phyloP scores from a whole-genome alignment of 1,139 yeast genomes.

The Pichia sp. region DNA sequence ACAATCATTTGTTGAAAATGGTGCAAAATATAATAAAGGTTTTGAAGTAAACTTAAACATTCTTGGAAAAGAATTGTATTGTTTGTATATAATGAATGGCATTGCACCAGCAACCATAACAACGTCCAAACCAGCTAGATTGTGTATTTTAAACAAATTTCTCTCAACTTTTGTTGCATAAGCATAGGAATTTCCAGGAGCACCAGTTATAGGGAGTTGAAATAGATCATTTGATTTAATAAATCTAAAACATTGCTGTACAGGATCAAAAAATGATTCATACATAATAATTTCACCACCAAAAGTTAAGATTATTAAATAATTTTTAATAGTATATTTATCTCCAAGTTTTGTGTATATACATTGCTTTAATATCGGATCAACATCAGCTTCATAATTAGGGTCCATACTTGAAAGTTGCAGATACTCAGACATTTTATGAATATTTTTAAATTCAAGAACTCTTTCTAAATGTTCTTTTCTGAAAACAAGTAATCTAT shows the following conservation, averaged over 20 bases:
- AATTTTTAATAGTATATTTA: constrained; percentile 42
- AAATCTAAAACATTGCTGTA: constrained; percentile 41
- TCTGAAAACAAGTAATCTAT: constrained; percentile 59
- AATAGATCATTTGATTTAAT: constrained; percentile 41
- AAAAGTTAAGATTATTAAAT: constrained; percentile 62
- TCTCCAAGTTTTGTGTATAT: constrained; percentile 66
- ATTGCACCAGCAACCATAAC: constrained; percentile 71
- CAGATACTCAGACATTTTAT: constrained; percentile 49
- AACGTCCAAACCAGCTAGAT: constrained; percentile 53
- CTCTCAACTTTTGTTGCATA: constrained; percentile 66
- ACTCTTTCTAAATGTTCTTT: constrained; percentile 61
- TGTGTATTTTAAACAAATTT: constrained; percentile 54
- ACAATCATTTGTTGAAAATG: constrained; percentile 35
- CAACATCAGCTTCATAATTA: constrained; percentile 54
- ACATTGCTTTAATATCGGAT: constrained; percentile 69
- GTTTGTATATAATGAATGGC: constrained; percentile 64
- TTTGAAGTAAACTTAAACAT: constrained; percentile 62
- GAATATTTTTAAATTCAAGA: constrained; percentile 56
- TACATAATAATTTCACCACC: constrained; percentile 76
- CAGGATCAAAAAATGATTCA: constrained; percentile 44
- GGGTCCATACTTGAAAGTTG: constrained; percentile 53
- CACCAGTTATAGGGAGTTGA: constrained; percentile 52
- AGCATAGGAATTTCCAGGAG: constrained; percentile 70
- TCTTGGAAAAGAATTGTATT: constrained; percentile 58
- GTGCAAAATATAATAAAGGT: constrained; percentile 58